Conservation (phyloP, 768 basidiomycete genomes). For the Auriscalpium vulgare region DNA sequence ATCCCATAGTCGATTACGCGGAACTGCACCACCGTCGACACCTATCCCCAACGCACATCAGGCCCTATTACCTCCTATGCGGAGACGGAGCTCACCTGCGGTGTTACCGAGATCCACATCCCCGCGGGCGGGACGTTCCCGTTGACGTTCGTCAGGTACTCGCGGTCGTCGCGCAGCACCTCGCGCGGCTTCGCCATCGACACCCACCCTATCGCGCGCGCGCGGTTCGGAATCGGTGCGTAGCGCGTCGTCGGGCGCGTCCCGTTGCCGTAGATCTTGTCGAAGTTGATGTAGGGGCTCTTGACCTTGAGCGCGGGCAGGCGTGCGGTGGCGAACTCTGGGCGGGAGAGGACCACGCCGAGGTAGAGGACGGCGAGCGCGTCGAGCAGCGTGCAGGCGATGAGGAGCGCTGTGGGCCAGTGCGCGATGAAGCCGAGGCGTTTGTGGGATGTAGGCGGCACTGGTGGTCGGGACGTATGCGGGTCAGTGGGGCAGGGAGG, state of each 20-base stretch:
- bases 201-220: background rate
- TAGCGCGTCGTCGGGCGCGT: background rate
- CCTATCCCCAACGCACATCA: background rate
- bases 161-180: background rate
- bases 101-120: background rate
- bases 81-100: background rate
- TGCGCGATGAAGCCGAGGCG: background rate
- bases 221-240: background rate
- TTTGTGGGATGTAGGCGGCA: too few species aligned
- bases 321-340: background rate
- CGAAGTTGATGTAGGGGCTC: slow-evolving; percentile 1
- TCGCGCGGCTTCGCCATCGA: background rate
- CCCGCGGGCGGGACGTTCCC: background rate
- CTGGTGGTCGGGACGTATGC: too few species aligned
- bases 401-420: background rate
- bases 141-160: background rate
- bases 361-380: background rate
- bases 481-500: too few species aligned
- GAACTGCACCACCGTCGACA: slow-evolving; percentile 4
- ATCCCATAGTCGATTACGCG: slow-evolving; percentile 6
- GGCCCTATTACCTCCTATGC: background rate
- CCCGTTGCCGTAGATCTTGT: background rate
- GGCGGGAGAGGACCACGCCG: background rate
- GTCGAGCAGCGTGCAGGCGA: background rate
- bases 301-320: background rate